Evolutionary conservation across 768 basidiomycete genomes (phyloP).

Genomic region (Postia placenta): DNA sequence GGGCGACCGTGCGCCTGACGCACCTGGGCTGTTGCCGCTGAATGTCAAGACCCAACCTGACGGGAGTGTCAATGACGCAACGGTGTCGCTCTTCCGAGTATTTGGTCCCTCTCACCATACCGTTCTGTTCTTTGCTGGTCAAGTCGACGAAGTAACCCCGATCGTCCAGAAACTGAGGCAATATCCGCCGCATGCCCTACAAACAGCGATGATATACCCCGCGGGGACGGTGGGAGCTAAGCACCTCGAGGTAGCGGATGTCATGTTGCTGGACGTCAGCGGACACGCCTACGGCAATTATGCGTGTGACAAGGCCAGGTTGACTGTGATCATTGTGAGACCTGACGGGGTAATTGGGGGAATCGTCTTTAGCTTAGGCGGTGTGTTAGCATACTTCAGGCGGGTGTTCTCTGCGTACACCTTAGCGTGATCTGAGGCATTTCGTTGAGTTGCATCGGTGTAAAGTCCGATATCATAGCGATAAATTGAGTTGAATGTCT

Average conservation of each 20-base stretch:
- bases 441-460: not conserved
- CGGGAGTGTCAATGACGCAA: slow-evolving; percentile 1
- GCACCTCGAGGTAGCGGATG: not conserved
- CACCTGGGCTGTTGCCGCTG: slow-evolving; percentile 22
- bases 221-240: not conserved
- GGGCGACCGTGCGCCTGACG: slow-evolving; percentile 44
- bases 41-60: not conserved
- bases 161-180: not conserved
- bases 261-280: slow-evolving; percentile 4
- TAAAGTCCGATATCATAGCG: not conserved
- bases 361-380: not conserved
- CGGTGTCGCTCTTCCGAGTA: slow-evolving; percentile 22
- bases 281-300: slow-evolving; percentile 9
- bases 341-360: slow-evolving; percentile 12
- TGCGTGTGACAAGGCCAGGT: not conserved
- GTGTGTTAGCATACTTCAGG: not conserved
- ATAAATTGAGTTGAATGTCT: no score
- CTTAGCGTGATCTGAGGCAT: not conserved
- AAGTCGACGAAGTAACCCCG: not conserved
- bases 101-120: slow-evolving; percentile 25
- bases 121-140: slow-evolving; percentile 23
- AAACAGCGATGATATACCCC: not conserved
- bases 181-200: not conserved
- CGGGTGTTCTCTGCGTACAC: not conserved
- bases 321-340: slow-evolving; percentile 7